A percentile compares a stretch with the other conserved stretches of the same genome.
Evolutionary conservation across 208 protist species (phyloP).

Genomic region (Wallacemonas rigidus): DNA sequence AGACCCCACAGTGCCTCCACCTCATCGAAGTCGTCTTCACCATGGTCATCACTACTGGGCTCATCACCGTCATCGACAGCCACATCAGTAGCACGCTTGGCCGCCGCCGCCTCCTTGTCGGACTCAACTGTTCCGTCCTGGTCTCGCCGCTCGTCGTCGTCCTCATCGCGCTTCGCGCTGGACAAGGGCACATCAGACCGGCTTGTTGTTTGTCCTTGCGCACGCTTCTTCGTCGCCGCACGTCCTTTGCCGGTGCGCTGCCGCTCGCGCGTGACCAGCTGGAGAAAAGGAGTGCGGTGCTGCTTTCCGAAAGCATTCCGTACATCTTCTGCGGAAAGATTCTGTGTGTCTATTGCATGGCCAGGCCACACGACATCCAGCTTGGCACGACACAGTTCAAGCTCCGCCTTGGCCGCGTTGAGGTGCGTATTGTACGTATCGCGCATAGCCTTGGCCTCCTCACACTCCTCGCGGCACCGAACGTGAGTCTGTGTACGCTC

Average conservation of each 20-base stretch:
- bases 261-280: constrained; percentile 23
- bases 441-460: constrained; percentile 75
- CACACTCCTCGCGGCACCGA: constrained; percentile 82
- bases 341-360: constrained; percentile 65
- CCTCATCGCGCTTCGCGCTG: too few species aligned
- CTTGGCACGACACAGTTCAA: constrained; percentile 65
- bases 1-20: constrained; percentile 31
- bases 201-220: too few species aligned
- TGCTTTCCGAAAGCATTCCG: constrained; percentile 54
- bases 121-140: neutral
- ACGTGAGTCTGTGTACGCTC: constrained; percentile 77
- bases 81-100: neutral
- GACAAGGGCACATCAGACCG: too few species aligned
- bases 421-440: constrained; percentile 56
- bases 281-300: constrained; percentile 27
- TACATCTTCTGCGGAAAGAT: constrained; percentile 66
- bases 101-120: neutral
- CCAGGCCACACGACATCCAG: constrained; percentile 86
- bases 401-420: constrained; percentile 39
- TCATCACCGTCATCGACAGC: neutral
- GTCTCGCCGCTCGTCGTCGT: neutral
- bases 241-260: constrained; percentile 1
- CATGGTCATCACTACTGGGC: constrained; percentile 14
- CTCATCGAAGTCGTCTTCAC: constrained; percentile 23
- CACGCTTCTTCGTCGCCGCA: neutral